Base-by-base conservation (phyloP, 2,329 filamentous ascomycete species). In the Ophiostoma himal-ulmi region DNA sequence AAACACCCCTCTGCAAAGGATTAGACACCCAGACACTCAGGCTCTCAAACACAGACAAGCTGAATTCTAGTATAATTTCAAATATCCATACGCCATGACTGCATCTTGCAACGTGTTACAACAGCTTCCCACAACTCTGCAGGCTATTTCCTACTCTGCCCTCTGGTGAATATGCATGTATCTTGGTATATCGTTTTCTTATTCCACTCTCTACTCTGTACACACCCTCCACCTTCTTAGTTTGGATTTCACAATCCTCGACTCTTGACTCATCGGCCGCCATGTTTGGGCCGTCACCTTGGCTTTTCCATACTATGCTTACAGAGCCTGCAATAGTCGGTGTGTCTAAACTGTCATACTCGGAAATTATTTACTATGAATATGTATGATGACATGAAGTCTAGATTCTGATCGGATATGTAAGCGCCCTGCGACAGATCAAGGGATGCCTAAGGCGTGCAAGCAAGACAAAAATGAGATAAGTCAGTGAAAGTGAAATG, bases 61-160 rank as follows among this genome's bases (percentile, higher is more conserved):
- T 44, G 34, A 48, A 20, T 20, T 54, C 39, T 36, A 20, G n/a
- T 68, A 41, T 44, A 10, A 30, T 41, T 64, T 57, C 44, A 48
- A n/a, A 20, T 20, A 48, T n/a, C 0, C 44, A 48, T 48, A 20
- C 17, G 6, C 3, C 52, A 6, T 10, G 52, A 22, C n/a, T 26
- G n/a, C n/a, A 26, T 26, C 52, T 26, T 62, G 57, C 57, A 62
- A 62, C 57, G 57, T 62, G 57, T 62, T 62, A 57, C 52, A 57
- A 22, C 22, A 26, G 30, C 22, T 10, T 26, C 52, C 26, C n/a
- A 57, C 52, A 8, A 26, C 11, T 57, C 52, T 57, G 17, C 52
- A 57, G 11, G 52, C n/a, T 57, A 57, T 22, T 7, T 30, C 30
- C 8, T 30, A n/a, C 44, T 57, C 52, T 22, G 22, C 22, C 52